phyloP scores from a whole-genome alignment of 2,329 filamentous ascomycete genomes.

The Leptographium galeiforme region DNA sequence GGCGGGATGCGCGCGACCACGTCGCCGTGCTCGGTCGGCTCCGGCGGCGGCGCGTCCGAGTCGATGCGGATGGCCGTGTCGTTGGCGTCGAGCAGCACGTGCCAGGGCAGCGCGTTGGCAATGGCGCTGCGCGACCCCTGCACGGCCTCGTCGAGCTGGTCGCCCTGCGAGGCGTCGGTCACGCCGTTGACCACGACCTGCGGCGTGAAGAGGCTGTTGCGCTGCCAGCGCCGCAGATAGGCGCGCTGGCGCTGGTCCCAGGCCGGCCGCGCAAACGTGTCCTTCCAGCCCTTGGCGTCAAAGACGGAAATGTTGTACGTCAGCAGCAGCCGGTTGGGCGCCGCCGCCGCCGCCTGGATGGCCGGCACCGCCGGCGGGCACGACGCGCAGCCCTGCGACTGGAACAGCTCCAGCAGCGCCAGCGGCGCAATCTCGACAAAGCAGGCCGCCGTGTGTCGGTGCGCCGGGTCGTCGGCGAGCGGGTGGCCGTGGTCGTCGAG shows the following conservation, averaged over 20 bases:
- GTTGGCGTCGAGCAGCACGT: constrained; percentile 16
- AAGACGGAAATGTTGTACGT: constrained; percentile 22
- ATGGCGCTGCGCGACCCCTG: constrained; percentile 4
- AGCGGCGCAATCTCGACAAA: constrained; percentile 20
- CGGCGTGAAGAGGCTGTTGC: constrained; percentile 19
- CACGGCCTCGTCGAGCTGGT: constrained; percentile 13
- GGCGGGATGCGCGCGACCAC: background rate
- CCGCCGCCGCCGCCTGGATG: constrained; percentile 15
- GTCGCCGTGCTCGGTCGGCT: background rate
- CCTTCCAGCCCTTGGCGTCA: constrained; percentile 21
- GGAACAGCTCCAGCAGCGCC: constrained; percentile 21
- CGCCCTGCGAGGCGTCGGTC: constrained; percentile 14
- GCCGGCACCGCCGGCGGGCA: constrained; percentile 19
- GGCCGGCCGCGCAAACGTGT: constrained; percentile 15
- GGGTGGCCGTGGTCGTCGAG: constrained; percentile 13
- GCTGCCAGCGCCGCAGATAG: constrained; percentile 19
- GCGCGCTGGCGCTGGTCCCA: constrained; percentile 21
- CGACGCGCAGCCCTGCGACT: constrained; percentile 20
- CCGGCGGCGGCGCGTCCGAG: constrained; percentile 5
- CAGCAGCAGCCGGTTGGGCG: constrained; percentile 19
- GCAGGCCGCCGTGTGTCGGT: constrained; percentile 19
- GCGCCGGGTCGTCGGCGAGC: constrained; percentile 13
- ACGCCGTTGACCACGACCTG: constrained; percentile 19
- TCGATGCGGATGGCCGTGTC: constrained; percentile 14
- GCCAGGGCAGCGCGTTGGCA: constrained; percentile 7